Evolutionary conservation across 2,329 filamentous ascomycete species (phyloP).

Genomic region (Emericellopsis atlantica): DNA sequence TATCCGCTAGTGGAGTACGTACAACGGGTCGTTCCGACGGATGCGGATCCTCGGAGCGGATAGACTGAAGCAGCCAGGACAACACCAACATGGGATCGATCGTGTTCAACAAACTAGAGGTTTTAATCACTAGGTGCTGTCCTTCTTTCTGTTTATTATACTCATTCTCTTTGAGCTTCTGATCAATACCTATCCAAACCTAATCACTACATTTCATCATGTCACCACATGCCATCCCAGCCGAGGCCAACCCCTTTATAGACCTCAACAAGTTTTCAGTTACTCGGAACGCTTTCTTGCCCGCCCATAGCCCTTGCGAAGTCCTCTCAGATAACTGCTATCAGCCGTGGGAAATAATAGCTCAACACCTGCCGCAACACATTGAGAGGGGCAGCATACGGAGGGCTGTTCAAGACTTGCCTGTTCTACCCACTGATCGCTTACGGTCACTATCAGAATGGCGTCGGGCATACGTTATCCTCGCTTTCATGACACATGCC

Average conservation of each 20-base stretch:
- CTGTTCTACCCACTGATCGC: conserved; percentile 53
- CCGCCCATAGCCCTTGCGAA: conserved; percentile 53
- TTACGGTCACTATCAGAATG: conserved; percentile 59
- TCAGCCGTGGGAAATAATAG: conserved; percentile 63
- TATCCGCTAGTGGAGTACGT: too few relatives aligned
- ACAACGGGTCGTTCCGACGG: too few relatives aligned
- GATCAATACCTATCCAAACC: neutral
- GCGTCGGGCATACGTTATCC: conserved; percentile 66
- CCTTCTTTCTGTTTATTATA: neutral
- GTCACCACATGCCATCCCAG: conserved; percentile 27
- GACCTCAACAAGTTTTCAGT: conserved; percentile 23
- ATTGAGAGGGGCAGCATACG: conserved; percentile 54
- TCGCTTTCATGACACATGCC: conserved; percentile 70
- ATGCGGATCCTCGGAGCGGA: too few relatives aligned
- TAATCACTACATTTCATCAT: conserved; percentile 11
- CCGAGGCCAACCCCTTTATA: conserved; percentile 6
- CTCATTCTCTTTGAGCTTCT: neutral
- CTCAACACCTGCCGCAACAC: conserved; percentile 53
- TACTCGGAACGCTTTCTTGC: conserved; percentile 61
- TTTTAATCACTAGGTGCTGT: neutral
- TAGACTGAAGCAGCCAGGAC: too few relatives aligned
- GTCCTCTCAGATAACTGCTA: conserved; percentile 61
- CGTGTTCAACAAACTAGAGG: neutral
- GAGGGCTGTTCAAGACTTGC: conserved; percentile 49
- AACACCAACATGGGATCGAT: too few relatives aligned